phyloP scores from a whole-genome alignment of 1,284 basidiomycete genomes.

The Cutaneotrichosporon arboriforme region DNA sequence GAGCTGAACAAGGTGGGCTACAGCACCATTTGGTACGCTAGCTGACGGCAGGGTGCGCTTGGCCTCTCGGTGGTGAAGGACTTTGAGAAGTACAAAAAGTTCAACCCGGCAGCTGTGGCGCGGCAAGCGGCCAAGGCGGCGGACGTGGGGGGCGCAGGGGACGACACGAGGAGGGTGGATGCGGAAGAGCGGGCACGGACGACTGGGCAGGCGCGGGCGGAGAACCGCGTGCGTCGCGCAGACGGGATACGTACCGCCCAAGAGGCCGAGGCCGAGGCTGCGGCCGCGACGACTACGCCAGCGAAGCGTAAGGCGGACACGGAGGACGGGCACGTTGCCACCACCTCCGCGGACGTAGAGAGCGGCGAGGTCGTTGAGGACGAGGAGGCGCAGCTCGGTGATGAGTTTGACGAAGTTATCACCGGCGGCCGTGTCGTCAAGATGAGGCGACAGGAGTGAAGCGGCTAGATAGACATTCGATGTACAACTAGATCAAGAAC shows the following conservation, averaged over 20 bases:
- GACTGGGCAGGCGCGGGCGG: constrained; percentile 1
- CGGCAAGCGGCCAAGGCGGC: constrained; percentile 15
- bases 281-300: constrained; percentile 1
- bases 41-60: constrained; percentile 24
- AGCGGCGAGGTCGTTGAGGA: constrained; percentile 19
- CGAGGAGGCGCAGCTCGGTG: constrained; percentile 14
- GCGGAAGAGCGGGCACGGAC: background rate
- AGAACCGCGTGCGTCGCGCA: constrained; percentile 11
- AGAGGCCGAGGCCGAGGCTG: background rate
- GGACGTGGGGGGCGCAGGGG: background rate
- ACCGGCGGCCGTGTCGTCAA: constrained; percentile 17
- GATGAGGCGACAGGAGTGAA: constrained; percentile 17
- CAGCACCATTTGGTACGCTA: too few species aligned
- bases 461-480: background rate
- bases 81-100: constrained; percentile 38
- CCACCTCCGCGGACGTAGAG: constrained; percentile 13
- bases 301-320: constrained; percentile 15
- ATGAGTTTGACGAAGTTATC: constrained; percentile 18
- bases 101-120: constrained; percentile 24
- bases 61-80: constrained; percentile 36
- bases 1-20: constrained; percentile 36
- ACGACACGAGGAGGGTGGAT: background rate
- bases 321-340: constrained; percentile 13
- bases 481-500: too few species aligned
- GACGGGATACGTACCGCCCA: constrained; percentile 8